These are phyloP conservation scores for Xenosphaeropsis pyriputrescens DNA, from an alignment of 2,329 filamentous ascomycete genomes.

Conservation along the genomic window DNA sequence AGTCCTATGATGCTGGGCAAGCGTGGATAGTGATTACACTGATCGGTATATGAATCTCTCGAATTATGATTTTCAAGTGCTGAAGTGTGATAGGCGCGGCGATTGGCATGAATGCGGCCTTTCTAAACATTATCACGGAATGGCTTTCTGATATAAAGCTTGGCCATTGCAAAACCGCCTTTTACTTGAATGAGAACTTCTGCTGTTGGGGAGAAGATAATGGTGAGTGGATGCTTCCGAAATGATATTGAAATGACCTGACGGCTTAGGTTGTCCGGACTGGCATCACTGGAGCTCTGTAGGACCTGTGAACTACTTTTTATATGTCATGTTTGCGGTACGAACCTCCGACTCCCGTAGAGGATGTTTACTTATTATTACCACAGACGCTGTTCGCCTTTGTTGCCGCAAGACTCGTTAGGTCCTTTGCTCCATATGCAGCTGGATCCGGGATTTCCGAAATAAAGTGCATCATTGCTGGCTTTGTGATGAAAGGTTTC, in stretches of 20 bases:
- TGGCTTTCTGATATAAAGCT: conserved; percentile 94
- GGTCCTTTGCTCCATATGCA: conserved; percentile 85
- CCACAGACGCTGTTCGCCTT: conserved; percentile 61
- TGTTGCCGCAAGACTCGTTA: conserved; percentile 71
- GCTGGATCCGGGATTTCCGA: conserved; percentile 95
- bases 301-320: conserved; percentile 63
- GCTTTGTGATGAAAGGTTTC: conserved; percentile 98
- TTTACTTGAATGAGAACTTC: conserved; percentile 94
- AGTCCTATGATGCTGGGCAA: conserved; percentile 90
- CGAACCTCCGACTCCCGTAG: conserved; percentile 10
- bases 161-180: conserved; percentile 88
- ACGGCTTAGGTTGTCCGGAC: conserved; percentile 55
- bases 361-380: conserved; percentile 5
- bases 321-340: conserved; percentile 80
- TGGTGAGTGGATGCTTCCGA: conserved; percentile 28
- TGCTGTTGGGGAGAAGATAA: conserved; percentile 95
- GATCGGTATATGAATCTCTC: conserved; percentile 35
- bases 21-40: conserved; percentile 96
- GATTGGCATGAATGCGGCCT: conserved; percentile 85
- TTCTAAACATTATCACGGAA: conserved; percentile 90
- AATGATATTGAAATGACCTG: conserved; percentile 5
- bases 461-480: conserved; percentile 98
- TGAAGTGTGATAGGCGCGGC: conserved; percentile 39
- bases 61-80: not conserved
- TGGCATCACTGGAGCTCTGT: conserved; percentile 85